phyloP scores from a whole-genome alignment of 2,329 filamentous ascomycete genomes.

The Epichloe brachyelytri region DNA sequence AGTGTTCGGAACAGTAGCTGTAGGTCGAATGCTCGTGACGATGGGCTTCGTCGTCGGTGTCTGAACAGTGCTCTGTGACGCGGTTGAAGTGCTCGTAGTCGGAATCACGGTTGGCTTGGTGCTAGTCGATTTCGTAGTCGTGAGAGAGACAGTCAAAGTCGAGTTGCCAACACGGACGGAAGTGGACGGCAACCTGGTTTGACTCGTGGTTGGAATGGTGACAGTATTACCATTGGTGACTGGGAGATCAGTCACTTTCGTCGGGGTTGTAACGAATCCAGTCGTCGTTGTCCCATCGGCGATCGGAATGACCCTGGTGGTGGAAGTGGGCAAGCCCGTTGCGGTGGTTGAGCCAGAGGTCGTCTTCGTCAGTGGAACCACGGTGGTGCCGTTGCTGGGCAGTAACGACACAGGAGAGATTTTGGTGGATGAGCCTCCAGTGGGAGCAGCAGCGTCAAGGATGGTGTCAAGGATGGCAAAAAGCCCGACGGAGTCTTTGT shows the following conservation, averaged over 20 bases:
- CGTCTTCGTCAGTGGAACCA: slow-evolving; percentile 4
- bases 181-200: slow-evolving; percentile 2
- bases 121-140: background rate
- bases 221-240: slow-evolving; percentile 6
- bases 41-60: slow-evolving; percentile 6
- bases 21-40: slow-evolving; percentile 29
- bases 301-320: slow-evolving; percentile 5
- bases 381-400: slow-evolving; percentile 8
- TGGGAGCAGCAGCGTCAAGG: background rate
- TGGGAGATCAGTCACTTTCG: slow-evolving; percentile 2
- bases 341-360: slow-evolving; percentile 2
- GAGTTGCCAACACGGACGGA: slow-evolving; percentile 5
- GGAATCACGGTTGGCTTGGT: background rate
- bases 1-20: slow-evolving; percentile 30
- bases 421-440: background rate
- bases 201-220: background rate
- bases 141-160: background rate
- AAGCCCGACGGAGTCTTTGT: background rate
- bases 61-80: slow-evolving; percentile 5
- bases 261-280: background rate
- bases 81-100: slow-evolving; percentile 12
- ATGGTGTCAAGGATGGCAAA: background rate
- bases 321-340: background rate
- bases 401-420: background rate
- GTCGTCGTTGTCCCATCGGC: slow-evolving; percentile 4